These are phyloP conservation scores for Talaromyces stipitatus DNA, from an alignment of 495 filamentous ascomycete species.

Conservation along the genomic window DNA sequence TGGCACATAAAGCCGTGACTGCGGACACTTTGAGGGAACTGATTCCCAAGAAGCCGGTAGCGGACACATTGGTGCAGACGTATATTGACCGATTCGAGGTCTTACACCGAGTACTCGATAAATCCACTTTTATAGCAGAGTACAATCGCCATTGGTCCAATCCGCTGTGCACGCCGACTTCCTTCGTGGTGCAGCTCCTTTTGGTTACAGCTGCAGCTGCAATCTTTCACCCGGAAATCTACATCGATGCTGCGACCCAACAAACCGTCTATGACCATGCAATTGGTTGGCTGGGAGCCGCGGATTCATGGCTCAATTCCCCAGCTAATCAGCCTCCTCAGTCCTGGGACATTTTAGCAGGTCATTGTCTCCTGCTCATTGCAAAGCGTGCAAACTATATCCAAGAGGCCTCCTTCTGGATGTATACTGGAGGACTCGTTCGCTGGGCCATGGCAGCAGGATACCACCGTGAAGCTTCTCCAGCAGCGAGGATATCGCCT, in stretches of 20 bases:
- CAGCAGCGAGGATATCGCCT: conserved; percentile 14
- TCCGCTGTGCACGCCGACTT: neutral
- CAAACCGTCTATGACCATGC: neutral
- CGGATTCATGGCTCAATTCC: neutral
- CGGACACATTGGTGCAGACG: conserved; percentile 9
- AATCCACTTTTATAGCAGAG: conserved; percentile 8
- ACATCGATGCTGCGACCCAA: neutral
- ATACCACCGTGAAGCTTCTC: conserved; percentile 49
- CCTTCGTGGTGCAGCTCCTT: conserved; percentile 1
- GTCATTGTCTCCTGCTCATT: neutral
- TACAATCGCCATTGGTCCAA: conserved; percentile 6
- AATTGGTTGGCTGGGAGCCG: neutral
- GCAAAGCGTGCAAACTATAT: conserved; percentile 3
- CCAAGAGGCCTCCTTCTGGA: neutral
- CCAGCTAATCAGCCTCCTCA: neutral
- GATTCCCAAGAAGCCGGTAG: conserved; percentile 7
- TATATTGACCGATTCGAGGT: conserved; percentile 11
- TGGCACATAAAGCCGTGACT: neutral
- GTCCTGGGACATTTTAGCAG: neutral
- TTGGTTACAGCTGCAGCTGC: neutral
- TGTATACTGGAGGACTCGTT: conserved; percentile 39
- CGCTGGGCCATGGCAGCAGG: conserved; percentile 53
- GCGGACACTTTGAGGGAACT: conserved; percentile 1
- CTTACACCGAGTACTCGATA: conserved; percentile 7
- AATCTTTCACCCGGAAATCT: conserved; percentile 2